A percentile compares a stretch with the other conserved stretches of the same genome.
phyloP scores from a whole-genome alignment of 495 filamentous ascomycete species.

The Daldinia bambusicola region DNA sequence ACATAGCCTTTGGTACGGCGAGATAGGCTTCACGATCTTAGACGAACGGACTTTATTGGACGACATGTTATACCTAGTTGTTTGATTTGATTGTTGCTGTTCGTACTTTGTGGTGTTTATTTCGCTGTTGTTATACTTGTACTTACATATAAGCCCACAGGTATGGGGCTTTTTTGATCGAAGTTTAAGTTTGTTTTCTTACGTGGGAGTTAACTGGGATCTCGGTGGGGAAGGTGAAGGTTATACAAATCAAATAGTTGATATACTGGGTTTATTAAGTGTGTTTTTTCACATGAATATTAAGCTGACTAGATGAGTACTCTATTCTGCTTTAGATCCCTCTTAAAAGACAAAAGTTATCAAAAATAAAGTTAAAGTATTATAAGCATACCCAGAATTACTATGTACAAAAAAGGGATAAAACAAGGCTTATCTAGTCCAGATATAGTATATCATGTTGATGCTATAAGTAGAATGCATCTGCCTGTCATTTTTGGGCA shows the following conservation, averaged over 20 bases:
- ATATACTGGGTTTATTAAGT: neutral
- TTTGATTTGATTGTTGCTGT: neutral
- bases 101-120: neutral
- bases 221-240: neutral
- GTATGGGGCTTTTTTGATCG: neutral
- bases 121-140: neutral
- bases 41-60: neutral
- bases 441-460: no score
- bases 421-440: no score
- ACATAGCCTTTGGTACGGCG: constrained; percentile 17
- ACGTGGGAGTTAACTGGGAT: neutral
- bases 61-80: neutral
- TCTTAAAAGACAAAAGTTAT: no score
- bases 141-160: neutral
- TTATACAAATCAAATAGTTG: neutral
- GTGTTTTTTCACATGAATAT: neutral
- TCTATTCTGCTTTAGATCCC: no score
- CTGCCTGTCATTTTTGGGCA: no score
- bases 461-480: no score
- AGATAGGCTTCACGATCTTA: neutral
- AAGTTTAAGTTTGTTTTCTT: neutral
- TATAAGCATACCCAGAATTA: no score
- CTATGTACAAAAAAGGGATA: no score
- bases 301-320: neutral
- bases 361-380: no score